Base-by-base conservation (phyloP, 345 rosid species). In the Geranium brycei region DNA sequence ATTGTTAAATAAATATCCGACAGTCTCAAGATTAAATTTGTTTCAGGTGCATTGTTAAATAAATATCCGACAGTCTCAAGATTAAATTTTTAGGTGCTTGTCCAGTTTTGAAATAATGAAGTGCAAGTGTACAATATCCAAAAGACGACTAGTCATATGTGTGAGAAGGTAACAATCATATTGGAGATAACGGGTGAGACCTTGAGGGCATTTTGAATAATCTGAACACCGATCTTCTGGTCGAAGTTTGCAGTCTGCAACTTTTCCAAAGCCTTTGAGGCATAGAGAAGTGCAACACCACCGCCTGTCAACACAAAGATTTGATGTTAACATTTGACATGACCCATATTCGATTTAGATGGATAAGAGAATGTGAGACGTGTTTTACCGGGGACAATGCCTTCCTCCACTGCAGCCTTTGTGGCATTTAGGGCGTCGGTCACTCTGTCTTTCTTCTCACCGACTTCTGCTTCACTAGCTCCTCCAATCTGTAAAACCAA, bases 321-420 rank as follows among this genome's bases (percentile, higher is more conserved):
- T 11, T 56, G 64, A 63, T 28, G 15, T 55, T 3, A 12, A 19
- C 12, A 12, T 5, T 15, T 51, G 17, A 38, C 16, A 30, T 13
- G 12, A 4, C 35, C n/a, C 17, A 58, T 47, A 12, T 4, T 41
- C 18, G 13, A 56, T 51, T 51, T 17, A 4, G 18, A 4, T 2
- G 17, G 13, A 10, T 0, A 19, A 6, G 61, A 56, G 19, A 17
- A 30, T 2, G 5, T n/a, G 53, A 8, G 19, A 18, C 28, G 58
- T 31, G 58, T 32, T 7, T 65, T 77, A 89, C 98, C 99, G 63
- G 97, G 84, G 41, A 95, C 96, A 66, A 95, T 95, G 65, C 97
- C 99, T 85, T 91, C 99, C 72, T 95, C 99, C 19, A 95, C 95
- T 14, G 99, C 99, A 66, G 99, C 99, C 75, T 91, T 91, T 3